Base-by-base conservation (phyloP, 805 yeast species). In the Nakazawaea ernobii region DNA sequence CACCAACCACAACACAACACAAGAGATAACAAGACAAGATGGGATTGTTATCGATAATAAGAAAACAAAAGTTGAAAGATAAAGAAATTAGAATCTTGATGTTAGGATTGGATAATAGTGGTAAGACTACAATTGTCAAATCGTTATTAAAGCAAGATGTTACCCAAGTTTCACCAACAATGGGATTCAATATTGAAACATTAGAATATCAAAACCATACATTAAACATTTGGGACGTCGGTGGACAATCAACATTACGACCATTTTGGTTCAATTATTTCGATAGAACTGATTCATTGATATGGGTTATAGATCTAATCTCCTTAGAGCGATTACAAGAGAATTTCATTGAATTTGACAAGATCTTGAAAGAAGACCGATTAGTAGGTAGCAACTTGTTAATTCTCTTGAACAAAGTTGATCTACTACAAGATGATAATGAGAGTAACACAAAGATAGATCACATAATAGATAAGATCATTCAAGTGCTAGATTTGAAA, bases 181-280 rank as follows among this genome's bases (percentile, higher is more conserved):
- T 91, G 73, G 98, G 98, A 13, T 92, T 91, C 64, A 84, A 80
- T 55, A 92, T 91, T 52, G 74, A 78, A 42, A 79, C 91, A 1
- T 57, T 86, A 1, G 57, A 61, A 1, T 65, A 69, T 52, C 51
- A 62, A 1, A 73, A 68, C 3, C 73, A 63, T 54, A 72, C 71
- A 35, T 59, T 85, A 44, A 82, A 82, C 53, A 60, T 84, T 29
- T 85, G 95, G 98, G 96, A 88, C 59, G 81, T 91, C 10, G 98
- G 98, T 5, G 98, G 98, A 1, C 98, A 91, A 62, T 67, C 74
- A 39, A 76, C 92, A 1, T 69, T 91, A 37, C 68, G 98, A 41
- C 82, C 91, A 14, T 90, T 90, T 71, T 91, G 98, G 98, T 81
- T 86, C 56, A 92, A 91, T 65, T 91, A 92, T 63, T 91, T 86